A percentile compares a stretch with the other conserved stretches of the same genome.
These are phyloP conservation scores for Phaffomyces opuntiae DNA, from an alignment of 805 yeast species.

Conservation along the genomic window DNA sequence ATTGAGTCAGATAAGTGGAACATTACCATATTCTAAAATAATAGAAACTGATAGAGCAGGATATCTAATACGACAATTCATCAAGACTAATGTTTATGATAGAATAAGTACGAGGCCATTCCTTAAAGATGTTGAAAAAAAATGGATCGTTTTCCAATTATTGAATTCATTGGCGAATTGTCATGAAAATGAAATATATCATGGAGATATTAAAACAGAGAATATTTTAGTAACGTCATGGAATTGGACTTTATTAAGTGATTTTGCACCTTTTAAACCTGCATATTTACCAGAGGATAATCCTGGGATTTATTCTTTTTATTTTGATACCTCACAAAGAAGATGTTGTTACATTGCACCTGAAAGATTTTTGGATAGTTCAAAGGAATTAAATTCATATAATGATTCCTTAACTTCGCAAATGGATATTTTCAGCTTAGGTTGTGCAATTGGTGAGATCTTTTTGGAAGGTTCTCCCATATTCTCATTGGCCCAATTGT, in stretches of 20 bases:
- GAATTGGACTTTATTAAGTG: constrained; percentile 80
- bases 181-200: constrained; percentile 57
- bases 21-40: constrained; percentile 63
- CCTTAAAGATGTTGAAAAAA: constrained; percentile 70
- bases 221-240: constrained; percentile 81
- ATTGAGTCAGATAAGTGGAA: constrained; percentile 49
- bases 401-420: constrained; percentile 38
- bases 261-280: constrained; percentile 85
- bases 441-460: constrained; percentile 88
- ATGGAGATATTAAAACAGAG: constrained; percentile 91
- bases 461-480: constrained; percentile 82
- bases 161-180: constrained; percentile 54
- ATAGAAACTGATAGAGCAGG: constrained; percentile 91
- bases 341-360: constrained; percentile 92
- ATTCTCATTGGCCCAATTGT: constrained; percentile 80
- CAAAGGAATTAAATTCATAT: constrained; percentile 12
- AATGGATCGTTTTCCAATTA: constrained; percentile 79
- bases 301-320: constrained; percentile 87
- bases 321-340: constrained; percentile 84
- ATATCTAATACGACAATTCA: constrained; percentile 76
- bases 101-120: constrained; percentile 84
- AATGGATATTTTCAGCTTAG: constrained; percentile 80
- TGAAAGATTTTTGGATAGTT: constrained; percentile 56
- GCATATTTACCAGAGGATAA: constrained; percentile 82
- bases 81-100: constrained; percentile 79